Evolutionary conservation across 208 protist species (phyloP).

Genomic region (Lotmaria passim): DNA sequence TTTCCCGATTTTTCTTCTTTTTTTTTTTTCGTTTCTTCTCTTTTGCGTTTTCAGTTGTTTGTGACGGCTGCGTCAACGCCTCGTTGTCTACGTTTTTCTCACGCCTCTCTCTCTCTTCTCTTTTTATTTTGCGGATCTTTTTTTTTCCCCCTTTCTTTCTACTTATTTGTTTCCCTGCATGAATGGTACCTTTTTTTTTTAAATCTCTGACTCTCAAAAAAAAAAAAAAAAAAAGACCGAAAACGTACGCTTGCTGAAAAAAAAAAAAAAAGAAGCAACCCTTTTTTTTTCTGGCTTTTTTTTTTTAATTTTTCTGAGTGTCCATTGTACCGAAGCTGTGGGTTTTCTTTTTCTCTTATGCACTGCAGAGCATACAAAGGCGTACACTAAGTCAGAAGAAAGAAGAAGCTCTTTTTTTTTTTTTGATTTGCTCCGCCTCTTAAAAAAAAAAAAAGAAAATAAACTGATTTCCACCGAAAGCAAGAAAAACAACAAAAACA

Average conservation of each 20-base stretch:
- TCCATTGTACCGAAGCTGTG: too few species aligned
- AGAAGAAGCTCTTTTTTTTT: too few species aligned
- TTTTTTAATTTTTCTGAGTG: too few species aligned
- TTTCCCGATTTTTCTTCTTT: not conserved
- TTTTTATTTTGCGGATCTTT: constrained; percentile 7
- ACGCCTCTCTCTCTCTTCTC: constrained; percentile 1
- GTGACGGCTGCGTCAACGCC: not conserved
- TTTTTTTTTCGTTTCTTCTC: not conserved
- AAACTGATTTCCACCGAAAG: too few species aligned
- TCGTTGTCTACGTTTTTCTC: too few species aligned
- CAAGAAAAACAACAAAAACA: too few species aligned
- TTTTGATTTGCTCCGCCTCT: too few species aligned
- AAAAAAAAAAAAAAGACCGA: not conserved
- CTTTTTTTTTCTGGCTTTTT: too few species aligned
- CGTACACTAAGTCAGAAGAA: too few species aligned
- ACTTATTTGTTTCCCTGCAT: constrained; percentile 5
- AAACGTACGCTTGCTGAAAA: not conserved
- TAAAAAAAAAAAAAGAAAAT: too few species aligned
- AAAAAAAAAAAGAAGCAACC: not conserved
- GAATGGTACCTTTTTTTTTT: not conserved
- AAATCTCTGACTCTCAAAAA: not conserved
- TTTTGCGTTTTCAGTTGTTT: not conserved
- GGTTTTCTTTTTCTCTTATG: too few species aligned
- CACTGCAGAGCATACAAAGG: too few species aligned
- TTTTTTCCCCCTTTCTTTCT: constrained; percentile 5